Conservation (phyloP, 345 rosid species). For the Reutealis trisperma region DNA sequence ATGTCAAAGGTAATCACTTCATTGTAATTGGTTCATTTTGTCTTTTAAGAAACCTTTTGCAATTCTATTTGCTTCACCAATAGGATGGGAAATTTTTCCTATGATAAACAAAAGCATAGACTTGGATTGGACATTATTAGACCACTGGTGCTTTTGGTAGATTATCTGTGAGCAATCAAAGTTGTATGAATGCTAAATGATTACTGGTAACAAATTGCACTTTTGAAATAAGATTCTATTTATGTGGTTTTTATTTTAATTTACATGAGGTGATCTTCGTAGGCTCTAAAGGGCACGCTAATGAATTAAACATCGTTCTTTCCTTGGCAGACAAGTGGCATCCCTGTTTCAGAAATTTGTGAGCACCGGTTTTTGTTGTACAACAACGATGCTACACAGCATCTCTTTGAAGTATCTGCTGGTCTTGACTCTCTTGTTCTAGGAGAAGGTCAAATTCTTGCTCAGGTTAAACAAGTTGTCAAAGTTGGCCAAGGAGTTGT, state of each 20-base stretch:
- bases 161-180: background rate
- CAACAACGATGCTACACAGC: conserved; percentile 86
- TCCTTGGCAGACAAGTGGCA: conserved; percentile 52
- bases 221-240: background rate
- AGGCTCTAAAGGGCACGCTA: background rate
- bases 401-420: conserved; percentile 88
- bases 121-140: background rate
- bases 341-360: conserved; percentile 52
- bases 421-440: conserved; percentile 71
- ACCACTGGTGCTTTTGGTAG: background rate
- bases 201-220: background rate
- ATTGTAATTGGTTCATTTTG: background rate
- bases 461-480: conserved; percentile 58
- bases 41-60: background rate
- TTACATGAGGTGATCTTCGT: background rate
- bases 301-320: background rate
- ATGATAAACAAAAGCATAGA: background rate
- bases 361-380: conserved; percentile 79
- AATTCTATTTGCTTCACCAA: background rate
- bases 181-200: background rate
- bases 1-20: conserved; percentile 57
- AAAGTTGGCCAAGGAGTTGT: conserved; percentile 54
- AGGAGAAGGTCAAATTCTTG: conserved; percentile 55
- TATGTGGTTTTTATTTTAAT: background rate
- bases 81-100: background rate